Evolutionary conservation across 768 basidiomycete species (phyloP), one percentile per base, ranked within the genome.

Genomic region (Daedalea quercina): DNA sequence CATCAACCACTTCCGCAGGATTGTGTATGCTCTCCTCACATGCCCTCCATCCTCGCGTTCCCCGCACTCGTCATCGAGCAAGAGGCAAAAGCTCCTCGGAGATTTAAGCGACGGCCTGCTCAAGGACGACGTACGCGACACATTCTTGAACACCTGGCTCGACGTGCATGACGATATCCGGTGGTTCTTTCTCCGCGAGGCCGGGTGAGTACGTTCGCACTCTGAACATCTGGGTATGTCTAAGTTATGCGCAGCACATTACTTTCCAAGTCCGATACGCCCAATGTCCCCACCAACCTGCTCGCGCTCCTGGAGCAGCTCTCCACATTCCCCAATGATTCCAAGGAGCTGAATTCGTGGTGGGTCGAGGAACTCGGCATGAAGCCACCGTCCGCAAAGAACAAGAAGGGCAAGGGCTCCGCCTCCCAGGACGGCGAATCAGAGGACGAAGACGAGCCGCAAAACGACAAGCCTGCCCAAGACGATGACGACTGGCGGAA

Each of bases 111-210:
- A 72, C 23, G 69, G 72, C 1, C 65, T 69, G 33, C 68, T 84
- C 17, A 78, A 84, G 51, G 50, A 73, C 3, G 85, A 87, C 52
- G 81, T 90, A 2, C 69, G 83, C 23, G 70, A 80, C 41, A 67
- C 75, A 11, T 90, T 92, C 60, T 70, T 83, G 50, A 76, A 78
- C 44, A 83, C 77, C 13, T 94, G 86, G 84, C 76, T 90, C 59
- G 83, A 81, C 57, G 80, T 87, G 12, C 63, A 88, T 64, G 87
- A 91, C 61, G 92, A 95, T 61, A 72, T 94, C 28, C 80, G 92
- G 54, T 94, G 88, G 88, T 90, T 87, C 71, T 93, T 92, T 72
- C 76, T 95, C 31, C 78, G 86, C 41, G 88, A 93, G 62, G 75
- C 87, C 51, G 79, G 75, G 90, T 87, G 67, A 54, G 79, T 71